These are phyloP conservation scores for Beverwykella pulmonaria DNA, from an alignment of 495 filamentous ascomycete species.

Conservation along the genomic window DNA sequence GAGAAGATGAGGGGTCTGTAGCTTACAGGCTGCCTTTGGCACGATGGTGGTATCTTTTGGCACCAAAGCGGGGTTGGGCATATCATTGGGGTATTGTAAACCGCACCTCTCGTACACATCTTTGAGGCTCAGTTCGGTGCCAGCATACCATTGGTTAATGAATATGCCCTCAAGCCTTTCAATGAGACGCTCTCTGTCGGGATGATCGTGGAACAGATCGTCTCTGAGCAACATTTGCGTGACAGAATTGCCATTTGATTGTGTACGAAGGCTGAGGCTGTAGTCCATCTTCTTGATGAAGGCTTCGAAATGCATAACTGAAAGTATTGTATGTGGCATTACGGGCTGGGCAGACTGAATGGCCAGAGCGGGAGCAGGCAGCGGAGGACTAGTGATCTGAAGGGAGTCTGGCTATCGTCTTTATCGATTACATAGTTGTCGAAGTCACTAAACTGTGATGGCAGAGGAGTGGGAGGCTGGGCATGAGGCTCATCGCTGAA, in stretches of 20 bases:
- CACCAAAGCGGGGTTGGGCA: not conserved
- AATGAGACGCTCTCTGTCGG: not conserved
- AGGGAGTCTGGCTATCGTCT: not conserved
- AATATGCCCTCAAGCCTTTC: constrained; percentile 10
- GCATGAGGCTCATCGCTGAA: not conserved
- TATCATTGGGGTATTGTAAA: constrained; percentile 5
- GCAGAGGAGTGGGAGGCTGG: not conserved
- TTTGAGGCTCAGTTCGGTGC: not conserved
- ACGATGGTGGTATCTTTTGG: not conserved
- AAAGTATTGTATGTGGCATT: too few relatives aligned
- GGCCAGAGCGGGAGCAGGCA: too few relatives aligned
- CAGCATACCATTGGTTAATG: constrained; percentile 1
- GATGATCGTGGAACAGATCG: constrained; percentile 2
- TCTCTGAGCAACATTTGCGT: not conserved
- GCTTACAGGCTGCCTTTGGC: not conserved
- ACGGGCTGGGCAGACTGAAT: too few relatives aligned
- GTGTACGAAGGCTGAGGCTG: not conserved
- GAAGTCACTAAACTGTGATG: not conserved
- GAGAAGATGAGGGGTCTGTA: not conserved
- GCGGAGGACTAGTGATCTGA: too few relatives aligned
- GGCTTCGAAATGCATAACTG: too few relatives aligned
- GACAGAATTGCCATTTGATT: not conserved
- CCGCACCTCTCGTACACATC: constrained; percentile 4
- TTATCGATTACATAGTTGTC: not conserved
- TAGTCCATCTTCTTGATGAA: not conserved